These are phyloP conservation scores for Metschnikowia sp. DNA, from an alignment of 805 yeast genomes.

Conservation along the genomic window DNA sequence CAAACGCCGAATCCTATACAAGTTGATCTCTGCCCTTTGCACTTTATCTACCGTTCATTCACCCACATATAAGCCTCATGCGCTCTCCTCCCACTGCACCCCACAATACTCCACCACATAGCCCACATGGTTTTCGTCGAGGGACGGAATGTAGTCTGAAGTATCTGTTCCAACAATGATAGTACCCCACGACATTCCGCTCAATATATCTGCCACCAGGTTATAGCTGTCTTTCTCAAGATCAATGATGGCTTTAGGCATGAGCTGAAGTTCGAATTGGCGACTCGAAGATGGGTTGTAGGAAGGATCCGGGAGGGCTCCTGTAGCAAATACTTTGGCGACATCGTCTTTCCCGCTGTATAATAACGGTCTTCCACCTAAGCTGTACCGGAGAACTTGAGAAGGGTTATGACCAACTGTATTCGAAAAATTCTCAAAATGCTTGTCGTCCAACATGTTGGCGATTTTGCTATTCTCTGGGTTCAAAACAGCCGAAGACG, in stretches of 20 bases:
- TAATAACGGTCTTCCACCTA: constrained; percentile 73
- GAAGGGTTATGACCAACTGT: constrained; percentile 76
- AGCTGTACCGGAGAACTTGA: constrained; percentile 83
- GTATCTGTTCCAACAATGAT: constrained; percentile 76
- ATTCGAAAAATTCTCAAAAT: constrained; percentile 75
- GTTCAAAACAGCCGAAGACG: constrained; percentile 14
- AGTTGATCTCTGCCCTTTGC: too few species aligned
- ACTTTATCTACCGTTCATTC: too few species aligned
- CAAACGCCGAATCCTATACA: too few species aligned
- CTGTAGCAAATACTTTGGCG: constrained; percentile 39
- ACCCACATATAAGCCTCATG: neutral
- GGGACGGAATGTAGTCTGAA: constrained; percentile 56
- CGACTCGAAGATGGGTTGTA: constrained; percentile 58
- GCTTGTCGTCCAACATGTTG: constrained; percentile 64
- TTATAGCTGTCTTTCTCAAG: constrained; percentile 49
- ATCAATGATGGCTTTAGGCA: constrained; percentile 90
- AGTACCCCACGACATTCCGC: constrained; percentile 98
- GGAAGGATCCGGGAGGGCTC: constrained; percentile 54
- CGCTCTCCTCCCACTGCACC: constrained; percentile 76
- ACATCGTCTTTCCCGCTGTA: constrained; percentile 63
- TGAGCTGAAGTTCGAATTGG: constrained; percentile 81
- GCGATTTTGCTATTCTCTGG: constrained; percentile 34
- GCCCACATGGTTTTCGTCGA: constrained; percentile 68
- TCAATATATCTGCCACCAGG: constrained; percentile 41
- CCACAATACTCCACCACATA: constrained; percentile 78